Percentiles rank a stretch among this genome's conserved stretches.
These are phyloP conservation scores for Reticulascus tulasneorum DNA, from an alignment of 2,329 filamentous ascomycete genomes.

Conservation along the genomic window DNA sequence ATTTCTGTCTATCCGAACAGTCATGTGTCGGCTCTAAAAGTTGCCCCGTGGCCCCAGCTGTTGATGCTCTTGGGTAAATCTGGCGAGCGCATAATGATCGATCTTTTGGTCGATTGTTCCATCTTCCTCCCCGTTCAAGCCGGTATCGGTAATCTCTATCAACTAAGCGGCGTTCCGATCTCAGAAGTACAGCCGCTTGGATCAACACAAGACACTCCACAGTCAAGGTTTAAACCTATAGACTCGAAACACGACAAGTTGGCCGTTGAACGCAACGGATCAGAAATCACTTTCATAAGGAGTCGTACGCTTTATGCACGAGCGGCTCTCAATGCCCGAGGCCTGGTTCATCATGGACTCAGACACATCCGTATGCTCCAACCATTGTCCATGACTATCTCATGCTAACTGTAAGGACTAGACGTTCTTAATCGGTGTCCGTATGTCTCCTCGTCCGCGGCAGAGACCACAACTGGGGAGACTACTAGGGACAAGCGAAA, in stretches of 20 bases:
- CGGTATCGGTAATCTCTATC: slow-evolving; percentile 64
- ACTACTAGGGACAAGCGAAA: slow-evolving; percentile 20
- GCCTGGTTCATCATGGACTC: slow-evolving; percentile 68
- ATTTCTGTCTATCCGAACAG: slow-evolving; percentile 63
- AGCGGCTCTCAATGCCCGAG: slow-evolving; percentile 64
- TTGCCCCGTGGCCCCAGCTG: slow-evolving; percentile 69
- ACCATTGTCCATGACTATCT: not conserved
- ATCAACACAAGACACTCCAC: not conserved
- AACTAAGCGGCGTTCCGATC: slow-evolving; percentile 64
- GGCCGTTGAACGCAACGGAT: no score
- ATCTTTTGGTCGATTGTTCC: slow-evolving; percentile 72
- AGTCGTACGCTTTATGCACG: slow-evolving; percentile 84
- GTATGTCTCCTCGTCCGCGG: not conserved
- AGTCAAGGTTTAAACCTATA: not conserved
- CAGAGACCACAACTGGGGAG: not conserved
- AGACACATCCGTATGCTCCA: slow-evolving; percentile 67
- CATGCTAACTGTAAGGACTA: slow-evolving; percentile 30
- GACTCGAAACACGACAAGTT: slow-evolving; percentile 14
- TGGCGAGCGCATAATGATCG: slow-evolving; percentile 73
- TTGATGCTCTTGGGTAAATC: slow-evolving; percentile 69
- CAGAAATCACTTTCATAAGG: slow-evolving; percentile 70
- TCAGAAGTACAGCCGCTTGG: slow-evolving; percentile 36
- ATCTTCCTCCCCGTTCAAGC: slow-evolving; percentile 64
- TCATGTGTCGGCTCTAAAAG: slow-evolving; percentile 65
- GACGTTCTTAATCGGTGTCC: slow-evolving; percentile 76